These are phyloP conservation scores for Phytophthora macrochlamydospora DNA, from an alignment of 352 stramenopile species.

Conservation along the genomic window DNA sequence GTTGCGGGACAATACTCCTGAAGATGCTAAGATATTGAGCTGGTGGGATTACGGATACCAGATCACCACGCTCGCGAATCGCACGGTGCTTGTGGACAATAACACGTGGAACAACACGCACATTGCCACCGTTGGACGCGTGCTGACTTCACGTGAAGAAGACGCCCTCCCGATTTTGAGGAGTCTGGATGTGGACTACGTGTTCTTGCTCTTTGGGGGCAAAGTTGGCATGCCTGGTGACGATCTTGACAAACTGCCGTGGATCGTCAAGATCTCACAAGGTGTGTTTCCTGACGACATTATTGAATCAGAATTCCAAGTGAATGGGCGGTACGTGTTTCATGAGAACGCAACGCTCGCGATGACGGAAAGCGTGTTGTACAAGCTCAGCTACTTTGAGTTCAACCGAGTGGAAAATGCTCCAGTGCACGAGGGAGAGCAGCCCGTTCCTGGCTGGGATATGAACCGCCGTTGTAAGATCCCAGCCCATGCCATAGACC, in stretches of 20 bases:
- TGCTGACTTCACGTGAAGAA: constrained; percentile 70
- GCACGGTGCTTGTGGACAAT: constrained; percentile 92
- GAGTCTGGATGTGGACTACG: constrained; percentile 82
- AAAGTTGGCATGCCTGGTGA: constrained; percentile 75
- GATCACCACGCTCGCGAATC: constrained; percentile 80
- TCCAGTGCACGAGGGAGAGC: constrained; percentile 19
- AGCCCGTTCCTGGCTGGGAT: constrained; percentile 64
- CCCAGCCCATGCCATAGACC: constrained; percentile 59
- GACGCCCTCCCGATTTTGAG: constrained; percentile 72
- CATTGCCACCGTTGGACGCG: constrained; percentile 93
- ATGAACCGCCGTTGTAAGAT: constrained; percentile 65
- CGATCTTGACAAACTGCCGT: constrained; percentile 94
- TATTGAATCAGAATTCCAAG: constrained; percentile 86
- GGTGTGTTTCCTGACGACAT: constrained; percentile 84
- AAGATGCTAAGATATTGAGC: constrained; percentile 72
- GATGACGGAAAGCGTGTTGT: constrained; percentile 89
- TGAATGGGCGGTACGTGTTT: constrained; percentile 73
- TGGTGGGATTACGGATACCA: constrained; percentile 92
- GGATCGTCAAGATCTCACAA: constrained; percentile 92
- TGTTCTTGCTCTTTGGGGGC: constrained; percentile 81
- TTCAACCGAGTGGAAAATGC: constrained; percentile 56
- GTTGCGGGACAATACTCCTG: constrained; percentile 73
- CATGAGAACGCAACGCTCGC: constrained; percentile 72
- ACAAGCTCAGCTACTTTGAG: constrained; percentile 92
- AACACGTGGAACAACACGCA: constrained; percentile 98